Percentiles rank a stretch among this genome's conserved stretches.
phyloP scores from a whole-genome alignment of 2,329 filamentous ascomycete genomes.

The Balansia obtecta region DNA sequence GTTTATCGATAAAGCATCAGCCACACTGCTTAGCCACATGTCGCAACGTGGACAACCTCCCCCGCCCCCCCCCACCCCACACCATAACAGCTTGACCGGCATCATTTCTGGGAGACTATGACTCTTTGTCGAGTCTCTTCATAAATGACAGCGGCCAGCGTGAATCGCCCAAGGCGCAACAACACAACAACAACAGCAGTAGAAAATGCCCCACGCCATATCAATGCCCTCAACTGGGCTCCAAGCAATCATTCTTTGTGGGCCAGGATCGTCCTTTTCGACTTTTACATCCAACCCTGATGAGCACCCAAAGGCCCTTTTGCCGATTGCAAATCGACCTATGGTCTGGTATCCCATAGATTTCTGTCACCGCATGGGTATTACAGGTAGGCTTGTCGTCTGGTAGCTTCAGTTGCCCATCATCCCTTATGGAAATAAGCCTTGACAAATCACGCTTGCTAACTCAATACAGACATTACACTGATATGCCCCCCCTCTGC shows the following conservation, averaged over 20 bases:
- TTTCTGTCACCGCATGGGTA: slow-evolving; percentile 71
- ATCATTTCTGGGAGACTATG: no score
- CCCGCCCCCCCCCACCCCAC: no score
- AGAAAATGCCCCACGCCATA: slow-evolving; percentile 60
- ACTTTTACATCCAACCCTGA: slow-evolving; percentile 73
- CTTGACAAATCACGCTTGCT: neutral
- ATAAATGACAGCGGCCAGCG: no score
- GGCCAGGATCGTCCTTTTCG: slow-evolving; percentile 68
- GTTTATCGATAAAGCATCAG: no score
- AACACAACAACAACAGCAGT: neutral
- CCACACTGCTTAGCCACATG: no score
- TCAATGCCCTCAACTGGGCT: slow-evolving; percentile 64
- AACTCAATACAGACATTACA: slow-evolving; percentile 38
- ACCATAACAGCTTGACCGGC: no score
- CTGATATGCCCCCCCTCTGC: slow-evolving; percentile 54
- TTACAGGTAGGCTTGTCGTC: slow-evolving; percentile 45
- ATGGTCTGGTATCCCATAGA: slow-evolving; percentile 88
- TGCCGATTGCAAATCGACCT: slow-evolving; percentile 72
- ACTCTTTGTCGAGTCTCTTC: no score
- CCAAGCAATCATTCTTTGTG: slow-evolving; percentile 73
- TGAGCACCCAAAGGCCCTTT: slow-evolving; percentile 69
- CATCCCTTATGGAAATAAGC: neutral
- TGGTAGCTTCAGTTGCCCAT: no score
- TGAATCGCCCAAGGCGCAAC: no score
- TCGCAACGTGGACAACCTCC: no score